phyloP scores from a whole-genome alignment of 139 green algal species.

The Chlamydomonas applanata region DNA sequence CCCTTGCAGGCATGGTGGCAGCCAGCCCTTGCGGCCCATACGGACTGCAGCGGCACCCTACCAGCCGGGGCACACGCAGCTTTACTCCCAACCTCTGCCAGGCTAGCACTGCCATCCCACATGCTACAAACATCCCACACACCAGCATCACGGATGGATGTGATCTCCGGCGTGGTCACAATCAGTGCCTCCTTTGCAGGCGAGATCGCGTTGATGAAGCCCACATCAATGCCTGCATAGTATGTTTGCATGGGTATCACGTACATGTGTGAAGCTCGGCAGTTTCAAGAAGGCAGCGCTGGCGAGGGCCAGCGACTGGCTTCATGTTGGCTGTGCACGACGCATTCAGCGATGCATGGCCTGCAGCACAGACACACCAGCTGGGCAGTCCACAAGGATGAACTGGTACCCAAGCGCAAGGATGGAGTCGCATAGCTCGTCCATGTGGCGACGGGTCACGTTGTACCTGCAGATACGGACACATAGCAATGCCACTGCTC shows the following conservation, averaged over 20 bases:
- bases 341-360: too few relatives aligned
- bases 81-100: too few relatives aligned
- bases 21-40: too few relatives aligned
- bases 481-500: neutral
- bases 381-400: constrained; percentile 78
- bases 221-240: constrained; percentile 69
- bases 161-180: constrained; percentile 91
- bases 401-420: constrained; percentile 79
- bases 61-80: too few relatives aligned
- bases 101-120: neutral
- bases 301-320: too few relatives aligned
- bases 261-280: too few relatives aligned
- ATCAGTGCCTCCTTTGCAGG: constrained; percentile 83
- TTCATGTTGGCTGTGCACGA: too few relatives aligned
- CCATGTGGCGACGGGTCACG: constrained; percentile 80
- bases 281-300: too few relatives aligned
- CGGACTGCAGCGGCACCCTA: too few relatives aligned
- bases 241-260: too few relatives aligned
- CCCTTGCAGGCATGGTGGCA: too few relatives aligned
- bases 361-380: neutral
- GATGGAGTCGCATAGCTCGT: constrained; percentile 76
- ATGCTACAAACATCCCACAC: neutral
- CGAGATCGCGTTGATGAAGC: constrained; percentile 90
- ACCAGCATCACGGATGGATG: constrained; percentile 61
- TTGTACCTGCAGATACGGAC: constrained; percentile 58